Evolutionary conservation across 2,329 filamentous ascomycete genomes (phyloP).

Genomic region (Dendrostoma leiphaemia): DNA sequence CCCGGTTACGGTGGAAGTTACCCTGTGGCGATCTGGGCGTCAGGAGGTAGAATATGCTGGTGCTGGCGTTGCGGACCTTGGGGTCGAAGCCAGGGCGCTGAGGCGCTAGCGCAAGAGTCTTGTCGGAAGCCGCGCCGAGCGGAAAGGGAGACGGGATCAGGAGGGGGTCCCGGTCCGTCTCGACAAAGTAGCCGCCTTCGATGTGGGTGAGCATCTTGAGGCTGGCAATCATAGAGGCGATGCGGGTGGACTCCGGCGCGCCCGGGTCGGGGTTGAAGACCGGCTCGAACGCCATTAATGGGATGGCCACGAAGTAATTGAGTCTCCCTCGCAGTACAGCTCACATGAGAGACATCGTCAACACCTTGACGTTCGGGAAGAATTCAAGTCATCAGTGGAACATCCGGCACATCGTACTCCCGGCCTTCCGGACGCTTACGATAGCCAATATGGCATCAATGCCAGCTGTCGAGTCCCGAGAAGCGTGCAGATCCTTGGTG

Average conservation of each 20-base stretch:
- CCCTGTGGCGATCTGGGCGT: slow-evolving; percentile 55
- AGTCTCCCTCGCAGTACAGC: no score
- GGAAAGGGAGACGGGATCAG: slow-evolving; percentile 56
- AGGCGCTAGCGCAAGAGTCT: slow-evolving; percentile 32
- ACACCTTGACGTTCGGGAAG: no score
- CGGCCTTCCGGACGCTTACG: no score
- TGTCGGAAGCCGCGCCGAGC: slow-evolving; percentile 32
- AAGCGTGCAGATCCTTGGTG: no score
- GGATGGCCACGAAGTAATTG: no score
- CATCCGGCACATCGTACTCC: no score
- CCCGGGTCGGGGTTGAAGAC: not conserved
- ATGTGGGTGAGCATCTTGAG: slow-evolving; percentile 54
- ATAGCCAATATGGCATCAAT: no score
- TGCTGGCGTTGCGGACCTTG: slow-evolving; percentile 50
- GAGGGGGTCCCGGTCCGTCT: slow-evolving; percentile 55
- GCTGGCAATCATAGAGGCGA: slow-evolving; percentile 27
- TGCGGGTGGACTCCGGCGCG: slow-evolving; percentile 16
- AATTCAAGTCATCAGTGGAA: no score
- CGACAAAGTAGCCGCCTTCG: slow-evolving; percentile 63
- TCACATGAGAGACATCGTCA: no score
- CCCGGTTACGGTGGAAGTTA: slow-evolving; percentile 62
- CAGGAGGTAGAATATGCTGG: slow-evolving; percentile 64
- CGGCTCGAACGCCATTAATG: not conserved
- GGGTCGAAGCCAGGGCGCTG: slow-evolving; percentile 36
- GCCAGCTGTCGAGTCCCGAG: no score